Evolutionary conservation across 176 grass and related monocot species (phyloP).

Genomic region (barley (Hordeum vulgare)): MorexV3_pseudomolecules_assembly NC_058519.1:59353865-59354364

Average conservation of each 20-base stretch:
- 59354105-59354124: slow-evolving; percentile 49
- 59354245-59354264: not conserved
- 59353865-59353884: too few species aligned
- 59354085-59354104: slow-evolving; percentile 42
- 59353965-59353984: too few species aligned
- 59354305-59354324: not conserved
- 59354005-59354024: not conserved
- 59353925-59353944: too few species aligned
- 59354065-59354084: slow-evolving; percentile 30
- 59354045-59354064: slow-evolving; percentile 15
- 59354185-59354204: not conserved
- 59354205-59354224: not conserved
- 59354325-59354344: not conserved
- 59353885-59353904: too few species aligned
- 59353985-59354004: not conserved
- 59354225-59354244: not conserved
- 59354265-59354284: not conserved
- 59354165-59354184: not conserved
- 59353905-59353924: too few species aligned
- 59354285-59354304: not conserved
- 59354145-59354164: slow-evolving; percentile 6
- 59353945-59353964: too few species aligned
- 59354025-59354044: not conserved
- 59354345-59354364: not conserved
- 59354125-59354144: slow-evolving; percentile 40